Percentiles rank a stretch among this genome's conserved stretches.
Conservation (phyloP, 2,329 filamentous ascomycete species). For the Colletotrichum euphorbiae region DNA sequence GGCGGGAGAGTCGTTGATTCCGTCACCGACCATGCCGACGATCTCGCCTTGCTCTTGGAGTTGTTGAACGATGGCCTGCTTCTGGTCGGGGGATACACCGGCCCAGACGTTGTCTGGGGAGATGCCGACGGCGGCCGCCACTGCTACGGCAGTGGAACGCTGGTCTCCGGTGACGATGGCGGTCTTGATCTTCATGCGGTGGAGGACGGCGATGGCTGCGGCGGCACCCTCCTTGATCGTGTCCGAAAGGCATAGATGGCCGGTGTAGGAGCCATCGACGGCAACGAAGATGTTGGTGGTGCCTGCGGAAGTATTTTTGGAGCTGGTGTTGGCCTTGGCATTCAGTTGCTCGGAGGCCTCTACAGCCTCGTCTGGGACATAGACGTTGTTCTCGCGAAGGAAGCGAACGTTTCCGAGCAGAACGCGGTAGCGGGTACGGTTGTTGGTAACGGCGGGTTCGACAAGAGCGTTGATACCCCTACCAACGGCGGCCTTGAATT, state of each 20-base stretch:
- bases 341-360: slow-evolving; percentile 72
- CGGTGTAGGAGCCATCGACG: slow-evolving; percentile 84
- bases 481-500: slow-evolving; percentile 86
- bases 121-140: slow-evolving; percentile 87
- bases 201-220: slow-evolving; percentile 83
- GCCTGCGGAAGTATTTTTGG: slow-evolving; percentile 65
- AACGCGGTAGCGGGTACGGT: slow-evolving; percentile 80
- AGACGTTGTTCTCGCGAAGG: slow-evolving; percentile 76
- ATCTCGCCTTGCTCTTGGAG: slow-evolving; percentile 80
- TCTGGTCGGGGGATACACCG: slow-evolving; percentile 90
- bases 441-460: slow-evolving; percentile 77
- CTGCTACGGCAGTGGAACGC: slow-evolving; percentile 82
- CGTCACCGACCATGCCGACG: slow-evolving; percentile 97
- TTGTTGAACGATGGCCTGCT: slow-evolving; percentile 84
- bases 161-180: slow-evolving; percentile 97
- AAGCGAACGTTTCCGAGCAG: slow-evolving; percentile 85
- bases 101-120: slow-evolving; percentile 80
- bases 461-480: slow-evolving; percentile 86
- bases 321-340: slow-evolving; percentile 52
- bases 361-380: slow-evolving; percentile 72
- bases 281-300: slow-evolving; percentile 93
- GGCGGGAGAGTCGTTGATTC: slow-evolving; percentile 97
- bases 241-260: slow-evolving; percentile 86
- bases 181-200: slow-evolving; percentile 85
- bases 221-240: slow-evolving; percentile 90